Evolutionary conservation across 1,284 basidiomycete species (phyloP).

Genomic region (Stereum hirsutum): DNA sequence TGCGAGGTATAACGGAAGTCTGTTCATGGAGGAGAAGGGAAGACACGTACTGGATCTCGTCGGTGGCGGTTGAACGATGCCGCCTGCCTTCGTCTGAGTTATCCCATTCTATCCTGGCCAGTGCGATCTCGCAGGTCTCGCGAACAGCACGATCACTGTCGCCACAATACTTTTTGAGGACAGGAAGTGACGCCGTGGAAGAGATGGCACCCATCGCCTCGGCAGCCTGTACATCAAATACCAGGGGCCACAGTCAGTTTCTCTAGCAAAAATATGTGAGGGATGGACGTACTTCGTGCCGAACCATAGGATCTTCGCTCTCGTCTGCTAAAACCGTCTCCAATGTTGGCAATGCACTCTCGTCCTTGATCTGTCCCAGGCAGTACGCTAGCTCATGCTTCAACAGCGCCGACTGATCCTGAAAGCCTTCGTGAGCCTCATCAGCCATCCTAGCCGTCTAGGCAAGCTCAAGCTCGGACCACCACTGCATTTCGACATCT

Average conservation of each 20-base stretch:
- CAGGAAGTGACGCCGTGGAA: slow-evolving; percentile 51
- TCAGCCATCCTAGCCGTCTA: no score
- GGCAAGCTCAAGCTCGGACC: no score
- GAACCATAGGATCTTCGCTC: slow-evolving; percentile 90
- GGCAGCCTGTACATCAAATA: slow-evolving; percentile 59
- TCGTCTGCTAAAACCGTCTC: slow-evolving; percentile 66
- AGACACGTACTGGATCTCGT: slow-evolving; percentile 22
- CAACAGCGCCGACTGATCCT: slow-evolving; percentile 82
- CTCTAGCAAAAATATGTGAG: background rate
- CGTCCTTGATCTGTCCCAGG: slow-evolving; percentile 83
- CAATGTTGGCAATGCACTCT: slow-evolving; percentile 72
- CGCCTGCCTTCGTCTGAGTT: slow-evolving; percentile 63
- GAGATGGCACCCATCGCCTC: slow-evolving; percentile 98
- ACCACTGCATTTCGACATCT: background rate
- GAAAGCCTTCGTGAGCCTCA: slow-evolving; percentile 73
- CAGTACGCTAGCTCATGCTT: slow-evolving; percentile 99
- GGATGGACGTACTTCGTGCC: slow-evolving; percentile 72
- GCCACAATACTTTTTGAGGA: slow-evolving; percentile 67
- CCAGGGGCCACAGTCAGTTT: background rate
- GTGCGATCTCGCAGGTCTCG: slow-evolving; percentile 97
- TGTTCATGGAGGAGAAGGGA: slow-evolving; percentile 13
- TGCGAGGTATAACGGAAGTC: background rate
- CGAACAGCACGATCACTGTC: slow-evolving; percentile 79
- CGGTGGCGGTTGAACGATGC: slow-evolving; percentile 26
- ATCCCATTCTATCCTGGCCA: slow-evolving; percentile 94